Percentiles rank a stretch among this genome's conserved stretches.
Evolutionary conservation across 2,329 filamentous ascomycete species (phyloP).

Genomic region (Fusarium tupiense): DNA sequence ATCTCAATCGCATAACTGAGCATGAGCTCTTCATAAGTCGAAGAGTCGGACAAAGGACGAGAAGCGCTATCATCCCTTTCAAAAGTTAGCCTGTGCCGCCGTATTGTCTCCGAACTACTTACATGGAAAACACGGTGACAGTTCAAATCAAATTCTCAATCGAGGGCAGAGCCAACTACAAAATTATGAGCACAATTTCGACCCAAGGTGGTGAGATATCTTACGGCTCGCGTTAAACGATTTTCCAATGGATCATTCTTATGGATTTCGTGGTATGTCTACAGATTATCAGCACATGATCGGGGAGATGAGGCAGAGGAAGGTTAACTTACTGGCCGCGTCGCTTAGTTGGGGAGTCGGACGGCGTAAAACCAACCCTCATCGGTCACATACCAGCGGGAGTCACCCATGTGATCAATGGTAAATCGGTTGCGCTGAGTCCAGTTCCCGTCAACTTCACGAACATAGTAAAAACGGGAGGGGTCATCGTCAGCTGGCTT

Average conservation of each 20-base stretch:
- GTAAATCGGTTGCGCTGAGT: constrained; percentile 67
- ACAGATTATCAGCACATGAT: constrained; percentile 5
- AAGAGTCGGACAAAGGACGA: not conserved
- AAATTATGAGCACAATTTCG: not conserved
- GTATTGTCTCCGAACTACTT: not conserved
- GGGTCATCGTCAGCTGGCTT: constrained; percentile 70
- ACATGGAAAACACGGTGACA: constrained; percentile 4
- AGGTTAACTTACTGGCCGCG: constrained; percentile 15
- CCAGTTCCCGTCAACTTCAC: constrained; percentile 69
- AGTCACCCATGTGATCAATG: constrained; percentile 66
- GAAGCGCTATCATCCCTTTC: not conserved
- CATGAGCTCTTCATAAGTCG: not conserved
- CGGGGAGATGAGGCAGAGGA: not conserved
- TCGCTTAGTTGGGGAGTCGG: constrained; percentile 55
- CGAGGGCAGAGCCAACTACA: constrained; percentile 5
- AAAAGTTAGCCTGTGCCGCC: not conserved
- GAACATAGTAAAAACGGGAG: constrained; percentile 68
- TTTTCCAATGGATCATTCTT: not conserved
- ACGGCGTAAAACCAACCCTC: constrained; percentile 71
- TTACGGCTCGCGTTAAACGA: constrained; percentile 3
- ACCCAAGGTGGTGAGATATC: not conserved
- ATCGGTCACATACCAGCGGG: constrained; percentile 68
- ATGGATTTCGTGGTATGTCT: constrained; percentile 9
- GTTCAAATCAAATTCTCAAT: not conserved
- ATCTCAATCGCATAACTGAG: not conserved